These are phyloP conservation scores for Ehretia macrophylla DNA, from an alignment of 257 asterid genomes.

Conservation along the genomic window DNA sequence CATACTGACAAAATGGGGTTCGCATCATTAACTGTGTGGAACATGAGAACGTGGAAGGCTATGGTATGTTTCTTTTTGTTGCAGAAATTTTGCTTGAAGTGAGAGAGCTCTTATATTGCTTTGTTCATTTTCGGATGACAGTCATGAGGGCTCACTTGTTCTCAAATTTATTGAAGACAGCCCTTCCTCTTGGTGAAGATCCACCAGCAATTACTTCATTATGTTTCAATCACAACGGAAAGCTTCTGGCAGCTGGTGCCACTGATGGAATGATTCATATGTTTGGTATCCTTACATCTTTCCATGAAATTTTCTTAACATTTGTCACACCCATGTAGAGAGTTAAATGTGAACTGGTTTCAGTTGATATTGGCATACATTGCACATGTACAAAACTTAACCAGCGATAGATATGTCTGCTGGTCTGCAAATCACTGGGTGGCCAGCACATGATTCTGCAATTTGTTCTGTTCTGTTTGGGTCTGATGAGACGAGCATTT, in stretches of 20 bases:
- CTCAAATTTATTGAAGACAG: constrained; percentile 73
- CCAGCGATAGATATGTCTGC: constrained; percentile 82
- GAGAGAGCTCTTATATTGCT: constrained; percentile 12
- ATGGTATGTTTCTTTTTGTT: constrained; percentile 60
- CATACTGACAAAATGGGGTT: constrained; percentile 59
- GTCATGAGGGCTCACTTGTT: constrained; percentile 36
- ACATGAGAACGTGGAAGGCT: constrained; percentile 96
- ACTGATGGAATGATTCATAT: constrained; percentile 96
- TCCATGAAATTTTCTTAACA: not conserved
- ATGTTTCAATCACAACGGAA: constrained; percentile 94
- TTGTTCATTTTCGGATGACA: constrained; percentile 20
- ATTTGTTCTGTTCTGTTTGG: constrained; percentile 88
- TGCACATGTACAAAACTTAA: constrained; percentile 34
- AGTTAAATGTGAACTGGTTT: not conserved
- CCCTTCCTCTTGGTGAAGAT: constrained; percentile 98
- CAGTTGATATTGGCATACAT: not conserved
- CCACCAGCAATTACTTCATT: constrained; percentile 95
- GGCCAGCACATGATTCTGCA: constrained; percentile 98
- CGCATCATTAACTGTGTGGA: constrained; percentile 96
- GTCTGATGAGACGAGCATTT: constrained; percentile 93
- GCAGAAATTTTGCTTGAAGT: constrained; percentile 17
- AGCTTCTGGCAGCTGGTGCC: constrained; percentile 98
- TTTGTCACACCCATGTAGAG: not conserved
- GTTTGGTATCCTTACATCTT: constrained; percentile 77
- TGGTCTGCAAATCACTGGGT: constrained; percentile 92